A percentile compares a stretch with the other conserved stretches of the same genome.
These are phyloP conservation scores for Torrubiellomyces zombiae DNA, from an alignment of 2,329 filamentous ascomycete species.

Conservation along the genomic window DNA sequence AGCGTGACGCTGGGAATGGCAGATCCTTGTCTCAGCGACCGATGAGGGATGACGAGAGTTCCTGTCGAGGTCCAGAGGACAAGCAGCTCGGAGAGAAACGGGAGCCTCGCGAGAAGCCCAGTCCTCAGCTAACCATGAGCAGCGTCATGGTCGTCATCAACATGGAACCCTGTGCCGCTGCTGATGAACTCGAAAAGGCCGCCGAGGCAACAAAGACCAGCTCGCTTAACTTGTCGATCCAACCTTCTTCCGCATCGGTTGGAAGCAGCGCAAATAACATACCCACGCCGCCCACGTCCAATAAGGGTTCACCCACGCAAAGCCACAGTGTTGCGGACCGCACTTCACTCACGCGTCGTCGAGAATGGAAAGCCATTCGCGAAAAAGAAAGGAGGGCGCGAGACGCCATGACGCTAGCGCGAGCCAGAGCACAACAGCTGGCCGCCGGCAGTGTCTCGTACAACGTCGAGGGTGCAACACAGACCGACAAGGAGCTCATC, in stretches of 20 bases:
- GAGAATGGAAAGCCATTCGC: constrained; percentile 16
- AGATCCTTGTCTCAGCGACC: not conserved
- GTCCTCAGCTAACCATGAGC: constrained; percentile 11
- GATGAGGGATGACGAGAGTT: too few species aligned
- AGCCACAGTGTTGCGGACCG: constrained; percentile 10
- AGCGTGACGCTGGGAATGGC: not conserved
- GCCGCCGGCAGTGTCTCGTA: constrained; percentile 9
- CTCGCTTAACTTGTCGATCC: too few species aligned
- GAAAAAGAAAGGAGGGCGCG: constrained; percentile 11
- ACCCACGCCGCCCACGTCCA: constrained; percentile 15
- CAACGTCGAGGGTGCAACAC: constrained; percentile 8
- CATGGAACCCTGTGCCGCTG: constrained; percentile 14
- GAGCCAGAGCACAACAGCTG: constrained; percentile 8
- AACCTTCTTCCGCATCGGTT: too few species aligned
- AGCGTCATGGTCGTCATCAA: constrained; percentile 23
- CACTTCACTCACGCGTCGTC: constrained; percentile 15
- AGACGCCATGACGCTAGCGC: constrained; percentile 8
- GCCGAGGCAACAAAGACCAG: too few species aligned
- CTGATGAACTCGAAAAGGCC: too few species aligned
- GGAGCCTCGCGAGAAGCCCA: not conserved
- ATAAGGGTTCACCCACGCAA: constrained; percentile 12
- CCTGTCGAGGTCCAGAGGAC: too few species aligned
- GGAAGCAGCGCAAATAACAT: too few species aligned
- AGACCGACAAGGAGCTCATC: constrained; percentile 17
- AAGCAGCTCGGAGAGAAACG: not conserved